A percentile compares a stretch with the other conserved stretches of the same genome.
Conservation (phyloP, 2,329 filamentous ascomycete genomes). For the Capronia americana region DNA sequence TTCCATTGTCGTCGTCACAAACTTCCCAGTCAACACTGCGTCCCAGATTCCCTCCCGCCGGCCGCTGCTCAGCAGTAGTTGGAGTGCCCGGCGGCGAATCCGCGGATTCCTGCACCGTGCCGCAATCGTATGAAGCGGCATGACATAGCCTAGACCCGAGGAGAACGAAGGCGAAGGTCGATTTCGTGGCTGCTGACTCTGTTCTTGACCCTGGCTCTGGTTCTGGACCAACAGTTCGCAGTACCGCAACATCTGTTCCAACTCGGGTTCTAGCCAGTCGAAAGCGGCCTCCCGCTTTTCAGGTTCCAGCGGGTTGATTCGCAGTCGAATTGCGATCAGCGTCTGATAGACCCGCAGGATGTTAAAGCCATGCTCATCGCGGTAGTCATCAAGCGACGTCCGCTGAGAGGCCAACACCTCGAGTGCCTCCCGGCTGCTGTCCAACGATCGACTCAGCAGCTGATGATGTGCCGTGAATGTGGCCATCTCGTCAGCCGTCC, state of each 20-base stretch:
- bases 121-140: slow-evolving; percentile 68
- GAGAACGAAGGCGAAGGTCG: neutral
- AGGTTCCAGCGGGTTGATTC: slow-evolving; percentile 16
- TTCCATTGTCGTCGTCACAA: slow-evolving; percentile 21
- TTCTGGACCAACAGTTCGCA: slow-evolving; percentile 15
- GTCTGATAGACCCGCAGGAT: slow-evolving; percentile 26
- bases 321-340: slow-evolving; percentile 20
- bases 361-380: slow-evolving; percentile 2
- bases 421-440: slow-evolving; percentile 16
- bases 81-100: slow-evolving; percentile 66
- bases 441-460: slow-evolving; percentile 9
- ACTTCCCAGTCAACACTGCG: slow-evolving; percentile 14
- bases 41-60: slow-evolving; percentile 74
- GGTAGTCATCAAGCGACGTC: neutral
- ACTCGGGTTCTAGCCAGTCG: slow-evolving; percentile 15
- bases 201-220: neutral
- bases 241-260: slow-evolving; percentile 21
- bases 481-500: slow-evolving; percentile 18
- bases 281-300: slow-evolving; percentile 17
- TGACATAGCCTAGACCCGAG: slow-evolving; percentile 64
- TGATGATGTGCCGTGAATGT: slow-evolving; percentile 2
- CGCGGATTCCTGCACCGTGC: slow-evolving; percentile 68
- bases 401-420: slow-evolving; percentile 16
- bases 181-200: neutral
- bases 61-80: slow-evolving; percentile 61